Base-by-base conservation (phyloP, 805 yeast species). In the Teunomyces lycoperdinae region DNA sequence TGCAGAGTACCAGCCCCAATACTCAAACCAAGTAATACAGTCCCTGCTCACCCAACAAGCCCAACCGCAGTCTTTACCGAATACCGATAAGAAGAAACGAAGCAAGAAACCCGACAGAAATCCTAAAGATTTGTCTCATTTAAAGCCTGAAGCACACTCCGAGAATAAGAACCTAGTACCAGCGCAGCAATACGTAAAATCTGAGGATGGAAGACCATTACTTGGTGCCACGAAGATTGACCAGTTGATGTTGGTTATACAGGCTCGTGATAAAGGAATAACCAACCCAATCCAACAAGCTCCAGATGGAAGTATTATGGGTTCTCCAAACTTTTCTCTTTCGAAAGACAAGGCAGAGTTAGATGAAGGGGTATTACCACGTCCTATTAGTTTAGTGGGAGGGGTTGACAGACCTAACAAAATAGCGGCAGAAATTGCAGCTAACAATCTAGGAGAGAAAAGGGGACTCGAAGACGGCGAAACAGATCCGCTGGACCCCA, bases 191-290 rank as follows among this genome's bases (percentile, higher is more conserved):
- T 66, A 73, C 41, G 67, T 70, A 16, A 72, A 71, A 41, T 60
- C 78, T 2, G 87, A 83, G 40, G 87, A 83, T 55, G 84, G 85
- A 1, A 68, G 87, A 44, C 89, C 90, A 3, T 68, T 85, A 17
- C 64, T 89, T 5, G 96, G 96, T 1, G 89, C 91, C 3, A 91
- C 96, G 0, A 87, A 87, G 60, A 88, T 91, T 26, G 98, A 91
- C 67, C 95, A 86, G 58, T 71, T 91, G 58, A 89, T 91, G 97
- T 73, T 91, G 43, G 87, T 89, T 33, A 86, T 91, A 46, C 96
- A 91, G 64, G 96, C 96, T 0, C 77, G 96, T 44, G 87, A 85
- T 50, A 85, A 87, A 53, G 87, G 91, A 7, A 74, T 84, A 24
- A 80, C 80, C n/a, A 78, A 82, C 9, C 79, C 76, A 42, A 83